Percentiles rank a stretch among this genome's conserved stretches.
Evolutionary conservation across 192 early-diverging fungal genomes (phyloP).

Genomic region (Jimgerdemannia lactiflua): DNA sequence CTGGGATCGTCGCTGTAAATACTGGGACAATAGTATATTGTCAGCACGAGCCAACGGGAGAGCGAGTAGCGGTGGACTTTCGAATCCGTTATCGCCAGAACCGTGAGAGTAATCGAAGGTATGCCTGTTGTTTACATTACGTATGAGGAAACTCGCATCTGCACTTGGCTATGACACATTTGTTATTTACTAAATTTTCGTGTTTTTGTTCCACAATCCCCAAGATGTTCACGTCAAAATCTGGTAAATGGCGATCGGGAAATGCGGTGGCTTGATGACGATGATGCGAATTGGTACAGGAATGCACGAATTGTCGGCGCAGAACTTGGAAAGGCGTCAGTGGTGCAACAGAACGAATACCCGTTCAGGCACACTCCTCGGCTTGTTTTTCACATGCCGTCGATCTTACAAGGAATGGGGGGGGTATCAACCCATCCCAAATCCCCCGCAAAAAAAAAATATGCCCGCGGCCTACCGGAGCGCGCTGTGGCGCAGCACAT

Average conservation of each 20-base stretch:
- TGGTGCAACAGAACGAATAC: background rate
- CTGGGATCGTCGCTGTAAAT: too few relatives aligned
- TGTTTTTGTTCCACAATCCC: background rate
- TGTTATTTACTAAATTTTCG: background rate
- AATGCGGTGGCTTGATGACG: too few relatives aligned
- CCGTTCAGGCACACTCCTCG: background rate
- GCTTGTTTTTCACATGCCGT: background rate
- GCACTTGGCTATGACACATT: background rate
- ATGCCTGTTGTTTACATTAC: background rate
- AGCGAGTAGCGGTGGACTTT: background rate
- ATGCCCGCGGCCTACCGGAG: background rate
- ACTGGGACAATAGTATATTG: background rate
- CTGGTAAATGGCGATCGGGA: background rate
- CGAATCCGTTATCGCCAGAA: too few relatives aligned
- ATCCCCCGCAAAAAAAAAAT: background rate
- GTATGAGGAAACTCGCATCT: too few relatives aligned
- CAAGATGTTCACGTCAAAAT: background rate
- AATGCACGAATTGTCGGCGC: background rate
- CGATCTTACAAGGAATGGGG: too few relatives aligned
- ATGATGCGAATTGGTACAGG: background rate
- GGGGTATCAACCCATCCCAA: background rate
- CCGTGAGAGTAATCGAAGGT: background rate
- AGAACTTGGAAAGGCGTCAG: background rate
- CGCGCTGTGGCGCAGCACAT: background rate
- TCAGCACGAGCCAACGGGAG: background rate